Base-by-base conservation (phyloP, 352 stramenopile genomes). In the Phytopythium delawarense region DNA sequence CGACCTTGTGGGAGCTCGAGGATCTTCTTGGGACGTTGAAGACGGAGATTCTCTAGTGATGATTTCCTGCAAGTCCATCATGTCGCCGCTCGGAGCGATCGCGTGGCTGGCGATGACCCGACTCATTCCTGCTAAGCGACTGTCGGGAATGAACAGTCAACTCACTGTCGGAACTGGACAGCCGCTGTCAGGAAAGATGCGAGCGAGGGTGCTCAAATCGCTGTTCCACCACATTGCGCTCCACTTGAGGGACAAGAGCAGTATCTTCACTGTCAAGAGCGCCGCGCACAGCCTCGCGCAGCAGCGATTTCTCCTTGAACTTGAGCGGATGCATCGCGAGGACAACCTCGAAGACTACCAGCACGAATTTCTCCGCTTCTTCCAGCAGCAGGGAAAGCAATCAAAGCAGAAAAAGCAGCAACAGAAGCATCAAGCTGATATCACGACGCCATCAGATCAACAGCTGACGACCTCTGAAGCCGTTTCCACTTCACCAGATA, bases 341-440 rank as follows among this genome's bases (percentile, higher is more conserved):
- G 81, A 92, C 39, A 51, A 16, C 0, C 55, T 87, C 15, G 56
- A 63, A 9, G 83, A 92, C 50, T 92, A 91, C 50, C 57, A 89
- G 50, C 11, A 45, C 58, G 7, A 7, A 34, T 25, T 40, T 11
- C 18, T 52, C 7, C 15, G 28, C 9, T 25, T 18, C 9, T 7
- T 78, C 16, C 16, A 67, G 8, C 58, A 64, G 44, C n/a, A 64
- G 3, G 44, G 30, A 4, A 37, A 53, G 13, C 37, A 18, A 46
- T 32, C 30, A 23, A 37, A 63, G 21, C 15, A 34, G 25, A 21
- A 51, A 32, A 23, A 16, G n/a, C 34, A 48, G 11, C 6, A 9
- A 42, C 18, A 51, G 35, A 48, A 40, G 2, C 42, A 25, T 0
- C 42, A 11, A 6, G 42, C 42, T 25, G 20, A 49, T 16, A 21